phyloP scores from a whole-genome alignment of 345 rosid genomes.

The Eucalyptus curtisii region DNA sequence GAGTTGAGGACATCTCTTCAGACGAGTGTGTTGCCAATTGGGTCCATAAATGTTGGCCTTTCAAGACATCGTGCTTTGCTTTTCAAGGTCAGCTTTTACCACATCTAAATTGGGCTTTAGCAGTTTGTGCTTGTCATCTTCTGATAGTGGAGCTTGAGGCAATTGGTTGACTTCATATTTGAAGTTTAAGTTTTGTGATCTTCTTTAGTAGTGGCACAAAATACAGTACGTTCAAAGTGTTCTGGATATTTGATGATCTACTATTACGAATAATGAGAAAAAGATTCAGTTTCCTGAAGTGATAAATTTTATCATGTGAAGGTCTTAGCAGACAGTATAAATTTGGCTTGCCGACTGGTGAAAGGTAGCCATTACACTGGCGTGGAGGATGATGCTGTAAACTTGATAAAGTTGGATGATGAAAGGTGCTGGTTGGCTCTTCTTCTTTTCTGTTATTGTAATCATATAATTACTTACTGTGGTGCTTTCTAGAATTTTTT shows the following conservation, averaged over 20 bases:
- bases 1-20: slow-evolving; percentile 73
- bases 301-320: slow-evolving; percentile 5
- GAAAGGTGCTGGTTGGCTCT: slow-evolving; percentile 56
- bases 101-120: neutral
- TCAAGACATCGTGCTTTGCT: slow-evolving; percentile 97
- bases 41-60: slow-evolving; percentile 75
- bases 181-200: neutral
- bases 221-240: neutral
- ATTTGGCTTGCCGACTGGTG: slow-evolving; percentile 85
- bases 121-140: neutral
- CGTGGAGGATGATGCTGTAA: slow-evolving; percentile 94
- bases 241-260: neutral
- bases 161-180: neutral
- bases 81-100: slow-evolving; percentile 64
- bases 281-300: neutral
- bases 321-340: slow-evolving; percentile 86
- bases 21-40: slow-evolving; percentile 79
- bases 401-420: slow-evolving; percentile 76
- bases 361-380: slow-evolving; percentile 99
- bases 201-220: neutral
- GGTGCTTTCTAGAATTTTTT: neutral
- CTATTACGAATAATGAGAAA: neutral
- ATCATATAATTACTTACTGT: neutral
- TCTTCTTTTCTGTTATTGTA: neutral
- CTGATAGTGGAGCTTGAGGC: neutral